A percentile compares a stretch with the other conserved stretches of the same genome.
Conservation (phyloP, 2,329 filamentous ascomycete genomes). For the Blumeria graminis region DNA sequence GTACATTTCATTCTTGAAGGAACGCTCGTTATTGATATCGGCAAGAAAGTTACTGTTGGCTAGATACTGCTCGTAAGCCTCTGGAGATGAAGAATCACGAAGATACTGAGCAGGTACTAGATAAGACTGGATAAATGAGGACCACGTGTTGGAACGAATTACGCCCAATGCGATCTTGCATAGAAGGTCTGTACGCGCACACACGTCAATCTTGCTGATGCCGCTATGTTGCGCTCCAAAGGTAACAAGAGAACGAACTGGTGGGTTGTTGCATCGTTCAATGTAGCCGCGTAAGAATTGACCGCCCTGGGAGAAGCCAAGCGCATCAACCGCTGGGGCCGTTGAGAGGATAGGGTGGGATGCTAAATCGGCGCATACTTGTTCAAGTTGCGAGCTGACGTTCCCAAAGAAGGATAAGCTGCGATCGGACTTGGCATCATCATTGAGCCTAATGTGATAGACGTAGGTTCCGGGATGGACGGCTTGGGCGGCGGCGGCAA, state of each 20-base stretch:
- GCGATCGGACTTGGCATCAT: conserved; percentile 41
- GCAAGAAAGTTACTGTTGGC: conserved; percentile 69
- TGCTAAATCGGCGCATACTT: conserved; percentile 57
- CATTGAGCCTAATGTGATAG: conserved; percentile 48
- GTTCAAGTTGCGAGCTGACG: conserved; percentile 49
- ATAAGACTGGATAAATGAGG: conserved; percentile 46
- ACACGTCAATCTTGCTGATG: conserved; percentile 60
- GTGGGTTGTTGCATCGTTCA: conserved; percentile 50
- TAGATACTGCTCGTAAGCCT: conserved; percentile 48
- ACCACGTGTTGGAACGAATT: conserved; percentile 62
- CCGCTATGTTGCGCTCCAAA: conserved; percentile 58
- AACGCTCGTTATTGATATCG: conserved; percentile 86
- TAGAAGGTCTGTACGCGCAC: conserved; percentile 46
- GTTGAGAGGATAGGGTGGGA: conserved; percentile 56
- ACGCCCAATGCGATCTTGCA: conserved; percentile 62
- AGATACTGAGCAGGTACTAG: conserved; percentile 92
- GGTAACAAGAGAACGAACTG: conserved; percentile 38
- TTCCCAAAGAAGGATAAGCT: conserved; percentile 81
- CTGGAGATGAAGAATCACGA: conserved; percentile 32
- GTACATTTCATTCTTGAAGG: conserved; percentile 49
- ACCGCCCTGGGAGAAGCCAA: conserved; percentile 89
- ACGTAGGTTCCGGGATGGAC: conserved; percentile 66
- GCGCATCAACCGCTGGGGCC: conserved; percentile 62
- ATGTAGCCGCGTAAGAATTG: conserved; percentile 85
- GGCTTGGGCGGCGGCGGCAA: conserved; percentile 46